Percentiles rank a stretch among this genome's conserved stretches.
phyloP scores from a whole-genome alignment of 441 rosid genomes.

The Brassica balearica region DNA sequence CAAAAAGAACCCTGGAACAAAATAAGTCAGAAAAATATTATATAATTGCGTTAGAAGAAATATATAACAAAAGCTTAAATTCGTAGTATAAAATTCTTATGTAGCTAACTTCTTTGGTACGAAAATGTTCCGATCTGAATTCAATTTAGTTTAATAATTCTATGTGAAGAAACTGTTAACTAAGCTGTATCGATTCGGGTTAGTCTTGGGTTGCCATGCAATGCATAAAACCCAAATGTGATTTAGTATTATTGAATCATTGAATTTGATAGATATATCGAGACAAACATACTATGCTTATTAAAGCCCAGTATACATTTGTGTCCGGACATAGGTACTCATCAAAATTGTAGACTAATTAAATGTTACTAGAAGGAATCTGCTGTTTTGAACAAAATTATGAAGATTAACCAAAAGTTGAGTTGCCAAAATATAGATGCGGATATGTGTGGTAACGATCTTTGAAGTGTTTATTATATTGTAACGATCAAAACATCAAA shows the following conservation, averaged over 20 bases:
- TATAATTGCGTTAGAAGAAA: neutral
- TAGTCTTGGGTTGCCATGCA: neutral
- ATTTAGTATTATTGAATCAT: neutral
- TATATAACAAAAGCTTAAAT: neutral
- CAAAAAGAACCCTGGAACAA: neutral
- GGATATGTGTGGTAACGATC: neutral
- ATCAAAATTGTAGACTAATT: neutral
- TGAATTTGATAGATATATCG: neutral
- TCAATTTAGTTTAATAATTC: neutral
- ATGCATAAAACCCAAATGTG: conserved; percentile 4
- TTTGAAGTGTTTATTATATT: neutral
- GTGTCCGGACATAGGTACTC: neutral
- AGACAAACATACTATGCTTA: neutral
- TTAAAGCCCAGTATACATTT: neutral
- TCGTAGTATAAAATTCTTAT: neutral
- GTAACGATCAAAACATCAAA: neutral
- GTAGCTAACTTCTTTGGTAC: neutral
- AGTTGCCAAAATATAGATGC: neutral
- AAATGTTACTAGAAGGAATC: neutral
- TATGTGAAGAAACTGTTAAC: neutral
- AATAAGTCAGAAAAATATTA: neutral
- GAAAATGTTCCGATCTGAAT: neutral
- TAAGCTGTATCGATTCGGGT: neutral
- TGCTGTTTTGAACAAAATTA: neutral
- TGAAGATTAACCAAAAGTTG: neutral